phyloP scores from a whole-genome alignment of 306 rosid species.

The Prunus mira region DNA sequence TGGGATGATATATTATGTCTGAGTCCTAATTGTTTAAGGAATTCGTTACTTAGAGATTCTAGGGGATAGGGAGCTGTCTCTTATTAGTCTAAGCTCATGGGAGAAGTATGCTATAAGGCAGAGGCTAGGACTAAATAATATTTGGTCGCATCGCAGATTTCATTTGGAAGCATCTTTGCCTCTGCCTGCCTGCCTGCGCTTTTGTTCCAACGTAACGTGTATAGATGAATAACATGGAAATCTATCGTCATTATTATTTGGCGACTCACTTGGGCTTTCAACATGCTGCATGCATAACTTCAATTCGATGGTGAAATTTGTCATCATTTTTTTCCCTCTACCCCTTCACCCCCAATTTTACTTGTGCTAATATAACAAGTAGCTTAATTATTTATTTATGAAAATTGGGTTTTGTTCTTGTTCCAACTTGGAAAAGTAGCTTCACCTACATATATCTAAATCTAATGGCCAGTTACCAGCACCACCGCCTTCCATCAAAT shows the following conservation, averaged over 20 bases:
- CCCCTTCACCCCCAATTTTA: not conserved
- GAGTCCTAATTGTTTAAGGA: slow-evolving; percentile 32
- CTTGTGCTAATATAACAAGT: not conserved
- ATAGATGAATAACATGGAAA: slow-evolving; percentile 5
- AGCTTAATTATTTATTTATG: too few species aligned
- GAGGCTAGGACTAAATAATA: too few species aligned
- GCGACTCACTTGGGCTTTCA: not conserved
- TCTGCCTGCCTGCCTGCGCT: not conserved
- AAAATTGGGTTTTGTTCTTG: not conserved
- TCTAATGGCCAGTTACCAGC: slow-evolving; percentile 3
- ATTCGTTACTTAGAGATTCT: slow-evolving; percentile 5
- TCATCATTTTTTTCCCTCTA: not conserved
- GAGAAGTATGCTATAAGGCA: not conserved
- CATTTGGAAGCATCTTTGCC: not conserved
- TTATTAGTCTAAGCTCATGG: not conserved
- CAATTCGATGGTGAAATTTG: not conserved
- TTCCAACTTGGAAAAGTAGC: not conserved
- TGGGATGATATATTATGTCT: slow-evolving; percentile 90
- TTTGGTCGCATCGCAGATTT: not conserved
- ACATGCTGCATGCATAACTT: not conserved
- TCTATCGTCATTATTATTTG: not conserved
- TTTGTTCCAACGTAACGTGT: not conserved
- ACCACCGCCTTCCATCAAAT: not conserved
- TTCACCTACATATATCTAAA: not conserved
- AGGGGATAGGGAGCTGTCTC: not conserved